Conservation (phyloP, 805 yeast genomes). For the Wickerhamomyces bovis region DNA sequence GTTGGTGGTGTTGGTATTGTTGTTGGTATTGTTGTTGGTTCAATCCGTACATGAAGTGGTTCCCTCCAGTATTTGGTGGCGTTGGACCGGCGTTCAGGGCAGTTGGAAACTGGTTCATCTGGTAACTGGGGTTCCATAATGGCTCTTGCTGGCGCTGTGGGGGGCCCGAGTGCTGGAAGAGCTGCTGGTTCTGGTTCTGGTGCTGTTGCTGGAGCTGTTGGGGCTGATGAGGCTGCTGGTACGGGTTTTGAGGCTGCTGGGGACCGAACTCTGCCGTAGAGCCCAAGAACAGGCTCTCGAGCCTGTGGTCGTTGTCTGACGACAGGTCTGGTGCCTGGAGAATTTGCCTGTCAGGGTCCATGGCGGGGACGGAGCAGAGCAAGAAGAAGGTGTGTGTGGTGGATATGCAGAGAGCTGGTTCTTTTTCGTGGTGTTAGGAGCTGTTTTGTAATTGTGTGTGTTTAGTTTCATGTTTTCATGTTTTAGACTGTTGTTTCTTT, state of each 20-base stretch:
- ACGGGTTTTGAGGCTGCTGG: not conserved
- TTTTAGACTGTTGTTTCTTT: no score
- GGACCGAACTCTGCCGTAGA: no score
- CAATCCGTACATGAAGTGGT: not conserved
- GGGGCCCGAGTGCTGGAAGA: not conserved
- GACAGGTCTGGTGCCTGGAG: no score
- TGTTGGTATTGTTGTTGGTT: not conserved
- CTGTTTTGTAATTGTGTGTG: no score
- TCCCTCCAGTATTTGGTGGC: not conserved
- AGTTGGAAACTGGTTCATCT: not conserved
- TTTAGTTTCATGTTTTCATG: no score
- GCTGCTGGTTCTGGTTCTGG: not conserved
- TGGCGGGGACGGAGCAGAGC: no score
- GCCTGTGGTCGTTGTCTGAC: not conserved
- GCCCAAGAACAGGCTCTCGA: no score
- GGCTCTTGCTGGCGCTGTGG: slow-evolving; percentile 1
- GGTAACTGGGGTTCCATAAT: not conserved
- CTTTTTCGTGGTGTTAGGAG: no score
- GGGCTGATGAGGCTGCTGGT: not conserved
- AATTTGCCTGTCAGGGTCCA: no score
- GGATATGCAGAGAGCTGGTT: no score
- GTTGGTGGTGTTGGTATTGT: slow-evolving; percentile 2
- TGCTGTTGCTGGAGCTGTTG: not conserved
- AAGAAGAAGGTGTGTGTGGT: no score
- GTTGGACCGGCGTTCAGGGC: not conserved